Percentiles rank a stretch among this genome's conserved stretches.
phyloP scores from a whole-genome alignment of 108 stramenopile species.

The Discostella stelligeroides region DNA sequence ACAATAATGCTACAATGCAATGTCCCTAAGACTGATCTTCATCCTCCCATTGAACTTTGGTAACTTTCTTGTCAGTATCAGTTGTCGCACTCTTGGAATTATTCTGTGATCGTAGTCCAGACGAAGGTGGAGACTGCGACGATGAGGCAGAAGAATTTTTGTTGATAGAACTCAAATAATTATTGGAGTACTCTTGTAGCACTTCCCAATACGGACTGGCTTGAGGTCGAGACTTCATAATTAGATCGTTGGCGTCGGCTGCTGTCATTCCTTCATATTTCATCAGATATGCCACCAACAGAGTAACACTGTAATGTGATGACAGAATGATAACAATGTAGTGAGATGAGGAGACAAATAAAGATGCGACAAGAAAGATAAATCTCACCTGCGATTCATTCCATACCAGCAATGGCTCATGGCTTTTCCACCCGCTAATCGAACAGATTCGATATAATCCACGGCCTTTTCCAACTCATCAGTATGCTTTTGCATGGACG shows the following conservation, averaged over 20 bases:
- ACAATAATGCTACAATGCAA: too few relatives aligned
- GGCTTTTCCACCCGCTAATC: conserved; percentile 20
- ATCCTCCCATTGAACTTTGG: too few relatives aligned
- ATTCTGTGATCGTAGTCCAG: too few relatives aligned
- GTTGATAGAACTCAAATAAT: not conserved
- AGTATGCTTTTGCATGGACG: not conserved
- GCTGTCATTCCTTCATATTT: conserved; percentile 26
- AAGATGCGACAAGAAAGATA: not conserved
- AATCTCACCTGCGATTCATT: conserved; percentile 19
- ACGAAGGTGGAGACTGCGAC: not conserved
- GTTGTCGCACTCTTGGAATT: too few relatives aligned
- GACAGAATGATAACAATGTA: too few relatives aligned
- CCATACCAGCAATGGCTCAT: conserved; percentile 43
- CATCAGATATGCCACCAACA: conserved; percentile 39
- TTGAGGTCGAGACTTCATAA: conserved; percentile 22
- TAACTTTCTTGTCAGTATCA: too few relatives aligned
- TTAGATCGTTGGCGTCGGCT: conserved; percentile 16
- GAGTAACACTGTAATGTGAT: conserved; percentile 14
- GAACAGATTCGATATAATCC: conserved; percentile 24
- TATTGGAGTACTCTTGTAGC: conserved; percentile 2
- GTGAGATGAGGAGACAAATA: too few relatives aligned
- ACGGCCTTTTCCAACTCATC: conserved; percentile 17
- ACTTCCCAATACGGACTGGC: conserved; percentile 25
- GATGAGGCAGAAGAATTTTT: not conserved
- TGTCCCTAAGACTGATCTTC: too few relatives aligned